These are phyloP conservation scores for Saccharomycopsis hybrid DNA, from an alignment of 1,139 yeast species.

Conservation along the genomic window DNA sequence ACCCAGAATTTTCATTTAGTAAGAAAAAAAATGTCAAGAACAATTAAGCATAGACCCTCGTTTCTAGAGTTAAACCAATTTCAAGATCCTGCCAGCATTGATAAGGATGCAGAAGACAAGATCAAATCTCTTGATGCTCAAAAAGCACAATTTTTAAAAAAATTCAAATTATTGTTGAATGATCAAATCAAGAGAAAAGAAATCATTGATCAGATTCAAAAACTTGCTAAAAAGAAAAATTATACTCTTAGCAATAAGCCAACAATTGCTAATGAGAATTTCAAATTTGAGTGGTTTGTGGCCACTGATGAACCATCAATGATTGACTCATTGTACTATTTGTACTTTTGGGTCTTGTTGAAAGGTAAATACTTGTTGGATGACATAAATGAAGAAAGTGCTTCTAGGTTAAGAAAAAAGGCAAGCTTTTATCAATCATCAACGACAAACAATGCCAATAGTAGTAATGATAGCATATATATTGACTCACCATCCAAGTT, in stretches of 20 bases:
- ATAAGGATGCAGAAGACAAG: neutral
- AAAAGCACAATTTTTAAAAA: neutral
- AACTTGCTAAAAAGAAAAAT: constrained; percentile 14
- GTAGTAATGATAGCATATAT: constrained; percentile 1
- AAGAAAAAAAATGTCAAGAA: neutral
- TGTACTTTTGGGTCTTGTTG: constrained; percentile 20
- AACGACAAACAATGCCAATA: constrained; percentile 2
- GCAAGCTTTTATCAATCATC: constrained; percentile 1
- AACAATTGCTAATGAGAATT: constrained; percentile 12
- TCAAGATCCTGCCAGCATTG: neutral
- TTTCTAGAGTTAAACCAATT: neutral
- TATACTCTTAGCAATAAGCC: constrained; percentile 15
- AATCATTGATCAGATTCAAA: constrained; percentile 18
- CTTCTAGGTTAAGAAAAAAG: constrained; percentile 4
- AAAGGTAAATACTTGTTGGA: constrained; percentile 18
- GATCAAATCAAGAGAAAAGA: constrained; percentile 20
- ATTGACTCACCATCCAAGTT: constrained; percentile 13
- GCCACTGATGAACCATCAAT: constrained; percentile 19
- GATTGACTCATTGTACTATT: constrained; percentile 17
- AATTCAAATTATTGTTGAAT: constrained; percentile 12
- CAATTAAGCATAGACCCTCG: neutral
- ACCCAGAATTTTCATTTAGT: neutral
- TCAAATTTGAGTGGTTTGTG: constrained; percentile 19
- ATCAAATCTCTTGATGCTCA: constrained; percentile 1
- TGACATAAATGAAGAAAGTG: constrained; percentile 13